phyloP scores from a whole-genome alignment of 805 yeast species.

The Saccharomycopsis selenospora region DNA sequence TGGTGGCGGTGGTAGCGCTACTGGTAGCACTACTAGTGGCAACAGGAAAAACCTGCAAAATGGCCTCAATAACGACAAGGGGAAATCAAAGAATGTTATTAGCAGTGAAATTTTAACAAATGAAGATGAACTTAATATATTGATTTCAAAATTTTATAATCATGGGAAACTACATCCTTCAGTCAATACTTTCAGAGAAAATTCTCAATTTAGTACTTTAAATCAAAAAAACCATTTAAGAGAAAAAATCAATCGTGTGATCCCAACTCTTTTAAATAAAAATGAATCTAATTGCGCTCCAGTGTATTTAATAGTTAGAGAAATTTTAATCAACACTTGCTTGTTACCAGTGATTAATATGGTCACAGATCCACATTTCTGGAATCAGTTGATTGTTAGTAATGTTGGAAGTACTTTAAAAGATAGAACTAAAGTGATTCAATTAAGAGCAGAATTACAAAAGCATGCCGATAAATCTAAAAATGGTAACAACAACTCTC shows the following conservation, averaged over 20 bases:
- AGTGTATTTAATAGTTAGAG: conserved; percentile 47
- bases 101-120: conserved; percentile 22
- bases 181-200: conserved; percentile 18
- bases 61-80: conserved; percentile 1
- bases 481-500: background rate
- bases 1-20: background rate
- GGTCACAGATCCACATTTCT: conserved; percentile 66
- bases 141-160: conserved; percentile 39
- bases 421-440: conserved; percentile 68
- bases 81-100: background rate
- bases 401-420: conserved; percentile 56
- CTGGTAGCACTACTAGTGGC: background rate
- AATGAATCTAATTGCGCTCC: conserved; percentile 39
- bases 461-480: conserved; percentile 36
- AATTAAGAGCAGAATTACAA: conserved; percentile 61
- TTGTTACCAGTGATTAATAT: conserved; percentile 44
- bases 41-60: background rate
- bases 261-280: conserved; percentile 45
- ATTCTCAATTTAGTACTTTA: conserved; percentile 17
- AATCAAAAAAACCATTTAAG: conserved; percentile 48
- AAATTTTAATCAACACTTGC: conserved; percentile 54
- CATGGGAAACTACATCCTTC: conserved; percentile 55
- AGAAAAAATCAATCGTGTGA: conserved; percentile 32
- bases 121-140: conserved; percentile 33
- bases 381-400: conserved; percentile 58